Evolutionary conservation across 2,329 filamentous ascomycete genomes (phyloP).

Genomic region (Plectosphaerella cucumerina): DNA sequence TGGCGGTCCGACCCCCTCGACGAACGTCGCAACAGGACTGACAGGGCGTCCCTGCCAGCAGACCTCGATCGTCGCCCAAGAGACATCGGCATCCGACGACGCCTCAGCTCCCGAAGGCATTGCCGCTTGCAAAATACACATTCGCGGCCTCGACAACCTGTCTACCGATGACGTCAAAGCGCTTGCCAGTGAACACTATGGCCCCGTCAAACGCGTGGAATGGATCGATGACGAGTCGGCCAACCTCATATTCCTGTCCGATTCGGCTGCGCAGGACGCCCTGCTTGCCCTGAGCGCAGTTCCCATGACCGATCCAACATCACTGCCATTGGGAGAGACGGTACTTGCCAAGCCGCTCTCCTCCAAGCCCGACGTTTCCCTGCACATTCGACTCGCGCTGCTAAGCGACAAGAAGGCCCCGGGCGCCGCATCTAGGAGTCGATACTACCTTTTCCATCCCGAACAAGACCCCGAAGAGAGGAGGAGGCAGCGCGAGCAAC

Average conservation of each 20-base stretch:
- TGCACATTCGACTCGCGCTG: constrained; percentile 72
- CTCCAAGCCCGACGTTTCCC: constrained; percentile 61
- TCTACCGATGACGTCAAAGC: constrained; percentile 74
- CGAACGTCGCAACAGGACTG: background rate
- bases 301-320: constrained; percentile 47
- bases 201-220: constrained; percentile 62
- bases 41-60: too few species aligned
- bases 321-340: constrained; percentile 57
- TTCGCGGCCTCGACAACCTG: constrained; percentile 78
- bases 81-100: too few species aligned
- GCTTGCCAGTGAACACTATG: constrained; percentile 68
- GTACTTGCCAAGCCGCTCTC: constrained; percentile 67
- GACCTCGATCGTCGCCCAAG: too few species aligned
- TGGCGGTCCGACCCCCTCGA: constrained; percentile 2
- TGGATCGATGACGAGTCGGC: constrained; percentile 95
- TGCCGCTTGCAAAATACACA: constrained; percentile 62
- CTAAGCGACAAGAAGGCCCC: constrained; percentile 73
- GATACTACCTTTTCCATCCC: constrained; percentile 89
- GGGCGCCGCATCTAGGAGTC: constrained; percentile 74
- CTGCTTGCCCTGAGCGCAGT: constrained; percentile 48
- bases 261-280: constrained; percentile 48
- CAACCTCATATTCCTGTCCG: constrained; percentile 72
- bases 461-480: constrained; percentile 80
- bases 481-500: constrained; percentile 49
- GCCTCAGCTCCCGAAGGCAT: too few species aligned